Evolutionary conservation across 441 rosid genomes (phyloP).

Genomic region (Cnidoscolus chayamansa): DNA sequence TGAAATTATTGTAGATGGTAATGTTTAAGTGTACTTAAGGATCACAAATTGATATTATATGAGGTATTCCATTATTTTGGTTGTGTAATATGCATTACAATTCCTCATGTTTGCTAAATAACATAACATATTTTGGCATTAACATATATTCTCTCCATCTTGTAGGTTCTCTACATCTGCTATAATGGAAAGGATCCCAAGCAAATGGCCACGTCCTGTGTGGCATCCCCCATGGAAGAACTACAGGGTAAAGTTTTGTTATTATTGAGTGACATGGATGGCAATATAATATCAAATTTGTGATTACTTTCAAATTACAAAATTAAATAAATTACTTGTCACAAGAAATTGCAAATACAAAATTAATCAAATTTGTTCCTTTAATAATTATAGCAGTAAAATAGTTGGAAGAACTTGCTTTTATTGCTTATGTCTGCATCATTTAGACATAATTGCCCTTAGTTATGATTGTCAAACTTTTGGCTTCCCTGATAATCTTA

Average conservation of each 20-base stretch:
- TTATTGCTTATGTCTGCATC: background rate
- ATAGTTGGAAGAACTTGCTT: background rate
- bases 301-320: background rate
- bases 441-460: background rate
- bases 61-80: background rate
- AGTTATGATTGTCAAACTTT: background rate
- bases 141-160: conserved; percentile 6
- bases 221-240: conserved; percentile 99
- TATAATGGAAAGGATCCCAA: conserved; percentile 87
- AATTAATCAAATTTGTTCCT: background rate
- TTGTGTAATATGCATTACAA: background rate
- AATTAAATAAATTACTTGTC: background rate
- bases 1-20: background rate
- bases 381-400: background rate
- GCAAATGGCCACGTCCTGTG: conserved; percentile 96
- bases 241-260: conserved; percentile 61
- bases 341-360: background rate
- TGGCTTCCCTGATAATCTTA: background rate
- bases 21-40: background rate
- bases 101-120: background rate
- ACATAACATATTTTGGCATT: background rate
- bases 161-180: conserved; percentile 64
- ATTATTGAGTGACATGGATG: background rate
- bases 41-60: background rate
- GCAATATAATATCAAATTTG: background rate